Conservation (phyloP, 495 filamentous ascomycete species). For the Daldinia loculata region DNA sequence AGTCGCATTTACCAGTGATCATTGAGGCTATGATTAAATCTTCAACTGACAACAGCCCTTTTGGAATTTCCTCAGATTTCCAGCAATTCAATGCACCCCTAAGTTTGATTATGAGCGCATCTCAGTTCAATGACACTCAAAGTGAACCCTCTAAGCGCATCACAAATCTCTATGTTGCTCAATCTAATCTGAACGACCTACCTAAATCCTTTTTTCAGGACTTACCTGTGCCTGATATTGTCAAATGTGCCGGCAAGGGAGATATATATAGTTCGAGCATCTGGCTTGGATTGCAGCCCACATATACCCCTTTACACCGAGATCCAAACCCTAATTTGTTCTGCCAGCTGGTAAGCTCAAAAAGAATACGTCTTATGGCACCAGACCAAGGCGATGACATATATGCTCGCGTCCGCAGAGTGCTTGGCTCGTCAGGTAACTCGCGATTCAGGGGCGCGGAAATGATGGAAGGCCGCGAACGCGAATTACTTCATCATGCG, state of each 20-base stretch:
- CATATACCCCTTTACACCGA: constrained; percentile 86
- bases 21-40: constrained; percentile 11
- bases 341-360: constrained; percentile 79
- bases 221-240: constrained; percentile 71
- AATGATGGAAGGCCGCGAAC: constrained; percentile 88
- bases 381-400: constrained; percentile 68
- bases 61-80: constrained; percentile 29
- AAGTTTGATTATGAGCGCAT: constrained; percentile 47
- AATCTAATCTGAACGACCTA: constrained; percentile 73
- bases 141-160: constrained; percentile 34
- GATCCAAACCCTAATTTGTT: constrained; percentile 97
- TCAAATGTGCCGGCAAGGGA: constrained; percentile 66
- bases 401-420: constrained; percentile 64
- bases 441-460: constrained; percentile 78
- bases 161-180: constrained; percentile 78
- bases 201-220: constrained; percentile 69
- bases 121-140: constrained; percentile 44
- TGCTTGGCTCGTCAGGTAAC: constrained; percentile 57
- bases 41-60: not conserved
- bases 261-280: constrained; percentile 87
- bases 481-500: constrained; percentile 66
- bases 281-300: constrained; percentile 88
- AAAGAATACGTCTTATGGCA: constrained; percentile 73
- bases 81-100: constrained; percentile 52
- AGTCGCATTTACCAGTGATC: not conserved